These are phyloP conservation scores for Ophidiomyces ophidiicola DNA, from an alignment of 2,329 filamentous ascomycete species.

Conservation along the genomic window DNA sequence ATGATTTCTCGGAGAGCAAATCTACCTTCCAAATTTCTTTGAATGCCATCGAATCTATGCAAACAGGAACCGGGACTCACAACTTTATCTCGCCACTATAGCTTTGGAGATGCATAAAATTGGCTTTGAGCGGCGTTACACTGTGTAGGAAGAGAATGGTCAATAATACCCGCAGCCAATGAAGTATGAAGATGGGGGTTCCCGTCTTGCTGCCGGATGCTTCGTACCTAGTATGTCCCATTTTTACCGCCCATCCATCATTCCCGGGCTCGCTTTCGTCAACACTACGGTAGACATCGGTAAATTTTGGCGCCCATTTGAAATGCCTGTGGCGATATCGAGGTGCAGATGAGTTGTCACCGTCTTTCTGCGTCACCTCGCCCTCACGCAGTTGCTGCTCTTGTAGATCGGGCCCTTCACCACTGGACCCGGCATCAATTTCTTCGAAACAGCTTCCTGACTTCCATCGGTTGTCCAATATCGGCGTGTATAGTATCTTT, in stretches of 20 bases:
- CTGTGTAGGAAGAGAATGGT: conserved; percentile 35
- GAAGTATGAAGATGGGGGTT: not conserved
- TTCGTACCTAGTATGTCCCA: conserved; percentile 67
- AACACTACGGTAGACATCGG: conserved; percentile 80
- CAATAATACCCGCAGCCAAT: conserved; percentile 11
- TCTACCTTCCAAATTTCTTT: conserved; percentile 21
- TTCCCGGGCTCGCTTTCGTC: conserved; percentile 65
- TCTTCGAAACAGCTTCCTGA: conserved; percentile 78
- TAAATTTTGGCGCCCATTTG: conserved; percentile 83
- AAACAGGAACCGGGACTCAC: conserved; percentile 47
- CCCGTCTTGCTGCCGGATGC: too few species aligned
- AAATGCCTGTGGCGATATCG: conserved; percentile 72
- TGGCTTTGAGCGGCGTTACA: conserved; percentile 80
- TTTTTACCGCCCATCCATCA: conserved; percentile 84
- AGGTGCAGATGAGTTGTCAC: conserved; percentile 21
- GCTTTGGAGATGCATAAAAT: conserved; percentile 68
- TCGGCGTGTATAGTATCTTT: conserved; percentile 69
- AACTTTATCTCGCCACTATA: conserved; percentile 63
- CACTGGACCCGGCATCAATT: conserved; percentile 50
- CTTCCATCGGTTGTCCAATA: conserved; percentile 85
- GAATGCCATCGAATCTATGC: conserved; percentile 14
- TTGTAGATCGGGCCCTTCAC: conserved; percentile 50
- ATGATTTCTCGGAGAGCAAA: conserved; percentile 14
- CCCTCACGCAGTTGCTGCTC: conserved; percentile 63
- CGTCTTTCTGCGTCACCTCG: conserved; percentile 34